Base-by-base conservation (phyloP, 306 rosid species). In the Dicorynia guianensis region DNA sequence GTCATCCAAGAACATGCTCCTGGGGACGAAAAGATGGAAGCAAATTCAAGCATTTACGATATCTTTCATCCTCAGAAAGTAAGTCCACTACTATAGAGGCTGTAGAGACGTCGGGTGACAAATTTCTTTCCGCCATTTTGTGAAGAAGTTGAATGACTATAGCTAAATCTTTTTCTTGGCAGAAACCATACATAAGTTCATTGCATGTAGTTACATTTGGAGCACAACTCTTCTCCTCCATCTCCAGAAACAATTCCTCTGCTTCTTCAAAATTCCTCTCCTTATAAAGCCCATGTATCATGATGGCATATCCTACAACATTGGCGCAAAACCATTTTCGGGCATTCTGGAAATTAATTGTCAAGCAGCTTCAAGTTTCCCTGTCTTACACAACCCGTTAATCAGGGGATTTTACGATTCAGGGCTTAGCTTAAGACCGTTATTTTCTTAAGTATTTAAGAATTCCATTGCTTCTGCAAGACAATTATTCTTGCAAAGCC, bases 131-230 rank as follows among this genome's bases (percentile, higher is more conserved):
- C 0, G 25, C 63, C 85, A 77, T 83, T 59, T 77, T 69, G 60
- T 82, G 86, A 56, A 89, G 82, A 87, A 82, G 81, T 74, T 85
- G 78, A 54, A 83, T 81, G 57, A 82, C 85, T 72, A 75, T 78
- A 6, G 44, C 57, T 10, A 43, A 63, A 72, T 77, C 67, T 64
- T 79, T 60, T 53, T 69, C 84, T 66, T 74, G 60, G 60, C 15
- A 49, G 69, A 87, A 84, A 80, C 86, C 84, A 67, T 54, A 61
- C 87, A 85, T 50, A 36, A 85, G 77, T 20, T 68, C 64, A 74
- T 86, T 80, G 50, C 59, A 81, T 39, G 81, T 79, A 40, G 69
- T 20, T 38, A 52, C 1, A 68, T 81, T 34, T 13, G 88, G 88
- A 50, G 75, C 52, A 81, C 88, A 85, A 44, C 88, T 83, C 40